Percentiles rank a stretch among this genome's conserved stretches.
Evolutionary conservation across 139 green algal species (phyloP).

Genomic region (Microglena sp.): DNA sequence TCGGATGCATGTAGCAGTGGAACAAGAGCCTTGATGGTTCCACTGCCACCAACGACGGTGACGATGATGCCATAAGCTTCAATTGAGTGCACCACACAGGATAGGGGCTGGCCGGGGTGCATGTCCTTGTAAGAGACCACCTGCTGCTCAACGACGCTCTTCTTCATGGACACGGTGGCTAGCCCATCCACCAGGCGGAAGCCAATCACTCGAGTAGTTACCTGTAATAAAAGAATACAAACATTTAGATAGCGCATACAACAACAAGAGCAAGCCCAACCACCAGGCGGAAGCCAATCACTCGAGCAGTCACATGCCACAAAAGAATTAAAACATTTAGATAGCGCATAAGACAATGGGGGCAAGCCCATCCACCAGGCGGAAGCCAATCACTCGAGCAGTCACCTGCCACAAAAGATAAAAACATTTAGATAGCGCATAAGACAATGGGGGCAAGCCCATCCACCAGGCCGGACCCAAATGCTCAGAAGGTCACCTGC

Average conservation of each 20-base stretch:
- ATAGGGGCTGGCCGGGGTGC: conserved; percentile 16
- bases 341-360: too few species aligned
- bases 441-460: too few species aligned
- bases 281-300: conserved; percentile 73
- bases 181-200: conserved; percentile 77
- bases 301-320: conserved; percentile 16
- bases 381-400: conserved; percentile 65
- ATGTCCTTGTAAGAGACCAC: conserved; percentile 26
- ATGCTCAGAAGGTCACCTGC: conserved; percentile 45
- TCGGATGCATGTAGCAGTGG: conserved; percentile 46
- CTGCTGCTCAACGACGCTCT: conserved; percentile 36
- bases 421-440: too few species aligned
- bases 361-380: conserved; percentile 77
- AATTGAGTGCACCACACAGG: conserved; percentile 9
- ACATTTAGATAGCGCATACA: too few species aligned
- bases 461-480: conserved; percentile 76
- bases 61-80: conserved; percentile 21
- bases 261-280: conserved; percentile 77
- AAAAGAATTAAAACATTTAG: conserved; percentile 21
- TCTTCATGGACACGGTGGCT: conserved; percentile 48
- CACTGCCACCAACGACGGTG: neutral
- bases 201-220: conserved; percentile 56
- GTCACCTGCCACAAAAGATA: too few species aligned
- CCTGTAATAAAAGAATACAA: too few species aligned
- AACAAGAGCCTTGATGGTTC: conserved; percentile 12